These are phyloP conservation scores for Rhypophila decipiens DNA, from an alignment of 495 filamentous ascomycete genomes.

Conservation along the genomic window DNA sequence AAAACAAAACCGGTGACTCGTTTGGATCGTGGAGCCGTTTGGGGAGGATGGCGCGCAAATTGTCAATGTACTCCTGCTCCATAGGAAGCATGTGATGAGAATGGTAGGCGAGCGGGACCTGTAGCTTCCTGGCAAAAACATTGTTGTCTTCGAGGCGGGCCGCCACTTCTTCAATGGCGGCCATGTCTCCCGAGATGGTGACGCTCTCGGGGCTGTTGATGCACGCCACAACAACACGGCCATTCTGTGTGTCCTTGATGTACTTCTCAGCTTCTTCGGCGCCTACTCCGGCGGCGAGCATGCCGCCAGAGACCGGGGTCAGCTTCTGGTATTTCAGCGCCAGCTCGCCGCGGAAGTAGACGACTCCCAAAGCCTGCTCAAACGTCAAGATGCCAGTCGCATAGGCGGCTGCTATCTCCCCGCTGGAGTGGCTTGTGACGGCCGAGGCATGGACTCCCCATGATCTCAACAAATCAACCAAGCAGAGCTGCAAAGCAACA, in stretches of 20 bases:
- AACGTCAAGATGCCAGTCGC: constrained; percentile 33
- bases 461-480: constrained; percentile 43
- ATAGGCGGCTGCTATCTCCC: constrained; percentile 50
- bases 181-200: constrained; percentile 38
- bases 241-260: not conserved
- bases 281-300: constrained; percentile 24
- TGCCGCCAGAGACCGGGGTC: constrained; percentile 19
- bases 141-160: constrained; percentile 16
- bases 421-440: constrained; percentile 56
- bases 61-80: constrained; percentile 26
- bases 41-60: constrained; percentile 25
- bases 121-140: constrained; percentile 32
- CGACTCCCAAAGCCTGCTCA: constrained; percentile 38
- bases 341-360: constrained; percentile 33
- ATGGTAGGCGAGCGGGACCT: constrained; percentile 37
- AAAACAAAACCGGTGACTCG: constrained; percentile 9
- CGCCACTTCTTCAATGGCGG: constrained; percentile 28
- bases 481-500: constrained; percentile 42
- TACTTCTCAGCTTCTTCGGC: not conserved
- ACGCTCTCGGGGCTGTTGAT: constrained; percentile 41
- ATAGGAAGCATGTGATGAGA: constrained; percentile 36
- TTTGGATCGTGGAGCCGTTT: constrained; percentile 16
- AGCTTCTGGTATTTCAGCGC: constrained; percentile 6
- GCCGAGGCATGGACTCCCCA: constrained; percentile 40
- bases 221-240: constrained; percentile 30